Base-by-base conservation (phyloP, 768 basidiomycete species). In the Sistotremastrum suecicum region DNA sequence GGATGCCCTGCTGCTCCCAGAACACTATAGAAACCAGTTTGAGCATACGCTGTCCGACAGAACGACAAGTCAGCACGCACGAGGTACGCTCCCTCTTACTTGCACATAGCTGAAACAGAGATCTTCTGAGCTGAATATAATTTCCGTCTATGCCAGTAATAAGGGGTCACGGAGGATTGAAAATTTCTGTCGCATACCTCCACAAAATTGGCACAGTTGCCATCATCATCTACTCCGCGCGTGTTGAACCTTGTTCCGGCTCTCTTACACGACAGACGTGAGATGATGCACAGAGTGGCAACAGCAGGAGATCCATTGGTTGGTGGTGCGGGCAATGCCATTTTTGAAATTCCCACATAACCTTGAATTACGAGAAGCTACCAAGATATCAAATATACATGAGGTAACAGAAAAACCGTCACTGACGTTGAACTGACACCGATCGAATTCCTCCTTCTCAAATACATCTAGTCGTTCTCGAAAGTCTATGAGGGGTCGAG, bases 221-320 rank as follows among this genome's bases (percentile, higher is more conserved):
- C 90, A 51, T 91, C 86, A 58, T 95, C 92, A 57, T 97, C 92
- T 7, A 98, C 85, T 2, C 94, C 94, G 48, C 94, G 75, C 8
- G 91, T 91, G 60, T 95, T 97, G 67, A 98, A 99, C 36, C 95
- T 77, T 12, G 95, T 97, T 3, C 95, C 95, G 29, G 95, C 92
- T 52, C 94, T 74, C 64, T 89, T 92, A 81, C 87, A 92, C 7
- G 91, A 83, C 4, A 98, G 70, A 37, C 95, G 71, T 8, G 85
- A 89, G 42, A 97, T 83, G 47, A 99, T 64, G 3, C 80, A 76
- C 20, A 95, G 60, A 1, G 84, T 85, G 3, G 76, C 83, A 48
- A 86, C 68, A 12, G 72, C 70, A 5, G 81, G 88, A 33, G 74
- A 61, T n/a, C 78, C 81, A 60, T 77, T 73, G 33, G 76, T 78